These are phyloP conservation scores for Ceratopteris richardii DNA, from an alignment of 75 land plant genomes.

Conservation along the genomic window DNA sequence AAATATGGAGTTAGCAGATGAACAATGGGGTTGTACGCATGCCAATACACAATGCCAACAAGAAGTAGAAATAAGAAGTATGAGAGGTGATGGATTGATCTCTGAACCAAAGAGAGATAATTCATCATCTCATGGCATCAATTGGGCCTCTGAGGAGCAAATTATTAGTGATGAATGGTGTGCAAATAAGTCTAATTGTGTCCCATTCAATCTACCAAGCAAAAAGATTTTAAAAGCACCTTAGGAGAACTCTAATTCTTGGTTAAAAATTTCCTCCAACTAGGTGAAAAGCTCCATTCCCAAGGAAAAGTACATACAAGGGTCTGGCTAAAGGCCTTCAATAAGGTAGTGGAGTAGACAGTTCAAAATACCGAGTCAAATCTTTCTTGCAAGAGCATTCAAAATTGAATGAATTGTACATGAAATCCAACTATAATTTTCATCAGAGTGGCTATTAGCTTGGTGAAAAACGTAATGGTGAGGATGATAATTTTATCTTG, in stretches of 20 bases:
- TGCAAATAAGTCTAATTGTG: no score
- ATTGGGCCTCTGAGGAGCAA: neutral
- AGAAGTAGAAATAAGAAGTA: neutral
- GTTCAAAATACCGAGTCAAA: neutral
- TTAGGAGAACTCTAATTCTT: no score
- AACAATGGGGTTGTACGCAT: no score
- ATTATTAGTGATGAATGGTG: neutral
- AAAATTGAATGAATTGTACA: neutral
- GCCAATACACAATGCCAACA: no score
- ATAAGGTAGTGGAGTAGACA: neutral
- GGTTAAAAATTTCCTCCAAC: no score
- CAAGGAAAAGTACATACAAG: neutral
- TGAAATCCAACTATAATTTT: neutral
- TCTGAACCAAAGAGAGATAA: neutral
- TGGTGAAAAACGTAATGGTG: conserved; percentile 39
- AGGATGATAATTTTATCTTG: conserved; percentile 36
- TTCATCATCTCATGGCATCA: neutral
- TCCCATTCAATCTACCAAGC: no score
- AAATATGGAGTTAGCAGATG: no score
- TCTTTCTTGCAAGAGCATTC: neutral
- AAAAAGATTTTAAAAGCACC: no score
- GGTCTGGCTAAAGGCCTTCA: neutral
- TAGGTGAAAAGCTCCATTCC: no score
- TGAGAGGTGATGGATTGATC: neutral
- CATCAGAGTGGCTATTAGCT: conserved; percentile 19